These are phyloP conservation scores for Globisporangium megalacanthum DNA, from an alignment of 352 stramenopile genomes.

Conservation along the genomic window DNA sequence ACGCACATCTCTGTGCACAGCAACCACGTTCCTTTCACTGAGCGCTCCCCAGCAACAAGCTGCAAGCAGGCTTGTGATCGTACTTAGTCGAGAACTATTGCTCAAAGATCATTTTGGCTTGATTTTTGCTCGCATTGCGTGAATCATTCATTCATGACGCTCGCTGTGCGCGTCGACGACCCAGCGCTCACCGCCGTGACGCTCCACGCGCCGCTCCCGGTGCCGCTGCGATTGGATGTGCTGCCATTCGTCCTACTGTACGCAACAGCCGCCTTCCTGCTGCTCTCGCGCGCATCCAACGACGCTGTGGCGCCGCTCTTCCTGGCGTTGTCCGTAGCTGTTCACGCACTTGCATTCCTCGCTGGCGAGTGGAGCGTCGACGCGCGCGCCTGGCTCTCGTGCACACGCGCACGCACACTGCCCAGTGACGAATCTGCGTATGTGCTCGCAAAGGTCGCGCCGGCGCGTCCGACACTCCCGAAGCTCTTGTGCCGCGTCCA, in stretches of 20 bases:
- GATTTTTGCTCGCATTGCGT: background rate
- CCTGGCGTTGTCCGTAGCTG: constrained; percentile 34
- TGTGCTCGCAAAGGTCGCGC: constrained; percentile 49
- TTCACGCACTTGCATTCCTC: constrained; percentile 51
- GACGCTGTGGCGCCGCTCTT: constrained; percentile 44
- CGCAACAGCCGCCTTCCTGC: constrained; percentile 27
- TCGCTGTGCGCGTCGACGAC: constrained; percentile 42
- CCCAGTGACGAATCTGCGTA: background rate
- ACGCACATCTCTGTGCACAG: too few relatives aligned
- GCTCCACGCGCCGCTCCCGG: constrained; percentile 64
- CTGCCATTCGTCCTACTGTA: constrained; percentile 43
- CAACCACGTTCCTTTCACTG: too few relatives aligned
- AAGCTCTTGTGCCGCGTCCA: constrained; percentile 52
- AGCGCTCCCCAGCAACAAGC: too few relatives aligned
- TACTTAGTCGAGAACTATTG: too few relatives aligned
- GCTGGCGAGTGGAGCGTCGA: constrained; percentile 50
- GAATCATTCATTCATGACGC: background rate
- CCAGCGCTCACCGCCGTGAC: constrained; percentile 40
- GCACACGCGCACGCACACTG: constrained; percentile 13
- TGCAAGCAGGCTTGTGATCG: too few relatives aligned
- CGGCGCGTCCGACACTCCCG: constrained; percentile 39
- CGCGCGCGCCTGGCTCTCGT: constrained; percentile 31
- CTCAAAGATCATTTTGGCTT: too few relatives aligned
- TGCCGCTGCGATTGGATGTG: constrained; percentile 40
- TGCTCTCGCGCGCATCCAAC: constrained; percentile 15